Evolutionary conservation across 2,329 filamentous ascomycete species (phyloP).

Genomic region (Plenodomus lindquistii): DNA sequence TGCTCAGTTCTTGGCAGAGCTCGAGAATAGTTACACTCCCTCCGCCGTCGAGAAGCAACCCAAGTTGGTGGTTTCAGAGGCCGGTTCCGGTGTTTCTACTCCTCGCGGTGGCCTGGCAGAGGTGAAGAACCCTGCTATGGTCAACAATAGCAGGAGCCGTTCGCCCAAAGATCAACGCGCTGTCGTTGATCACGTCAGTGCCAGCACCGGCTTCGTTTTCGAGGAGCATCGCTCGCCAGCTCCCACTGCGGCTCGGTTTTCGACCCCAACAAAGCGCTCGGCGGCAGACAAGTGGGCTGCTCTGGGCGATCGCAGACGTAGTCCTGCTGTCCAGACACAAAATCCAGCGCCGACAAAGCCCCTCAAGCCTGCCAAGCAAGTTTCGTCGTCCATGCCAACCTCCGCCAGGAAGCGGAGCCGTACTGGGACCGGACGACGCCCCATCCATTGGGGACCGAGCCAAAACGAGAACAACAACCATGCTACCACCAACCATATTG

Average conservation of each 20-base stretch:
- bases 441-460: constrained; percentile 42
- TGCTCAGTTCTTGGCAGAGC: constrained; percentile 56
- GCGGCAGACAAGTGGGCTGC: constrained; percentile 85
- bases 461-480: constrained; percentile 36
- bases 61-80: constrained; percentile 45
- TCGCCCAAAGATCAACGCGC: constrained; percentile 45
- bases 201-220: constrained; percentile 73
- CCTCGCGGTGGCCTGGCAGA: constrained; percentile 59
- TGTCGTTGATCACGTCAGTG: constrained; percentile 66
- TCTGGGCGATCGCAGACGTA: constrained; percentile 81
- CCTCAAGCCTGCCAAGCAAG: constrained; percentile 41
- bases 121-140: constrained; percentile 56
- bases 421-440: constrained; percentile 44
- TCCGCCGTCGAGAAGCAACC: constrained; percentile 37
- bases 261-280: constrained; percentile 68
- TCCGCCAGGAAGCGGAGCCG: constrained; percentile 46
- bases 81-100: constrained; percentile 51
- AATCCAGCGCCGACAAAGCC: constrained; percentile 49
- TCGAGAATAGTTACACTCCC: constrained; percentile 61
- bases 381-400: constrained; percentile 34
- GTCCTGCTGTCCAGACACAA: constrained; percentile 56
- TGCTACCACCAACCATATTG: constrained; percentile 1
- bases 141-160: constrained; percentile 54
- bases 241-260: constrained; percentile 54
- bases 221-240: constrained; percentile 59